Base-by-base conservation (phyloP, 116 monocot species). In the Zostera marina region DNA sequence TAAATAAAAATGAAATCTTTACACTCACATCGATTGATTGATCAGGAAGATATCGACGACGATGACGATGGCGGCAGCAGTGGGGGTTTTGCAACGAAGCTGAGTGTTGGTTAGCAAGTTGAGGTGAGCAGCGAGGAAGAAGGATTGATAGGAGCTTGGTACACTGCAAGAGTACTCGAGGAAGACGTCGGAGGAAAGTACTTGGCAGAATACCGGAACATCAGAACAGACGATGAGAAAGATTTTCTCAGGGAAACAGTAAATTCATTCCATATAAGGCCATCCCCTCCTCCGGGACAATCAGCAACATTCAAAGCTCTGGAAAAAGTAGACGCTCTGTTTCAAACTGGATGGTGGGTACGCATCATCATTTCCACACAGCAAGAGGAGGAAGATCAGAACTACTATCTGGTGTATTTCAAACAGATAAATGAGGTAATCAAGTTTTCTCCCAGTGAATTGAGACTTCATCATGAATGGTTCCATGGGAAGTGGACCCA, bases 41-140 rank as follows among this genome's bases (percentile, higher is more conserved):
- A 32, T 2, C 32, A 32, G 32, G 32, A 32, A 32, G 32, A 32
- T 3, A 32, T 2, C 32, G 32, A 32, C 32, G 32, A 32, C 32
- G 32, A n/a, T n/a, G n/a, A n/a, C n/a, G n/a, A n/a, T n/a, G n/a
- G n/a, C n/a, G n/a, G n/a, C n/a, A n/a, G n/a, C n/a, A n/a, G n/a
- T n/a, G n/a, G n/a, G 32, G 32, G 32, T 32, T 6, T 32, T 12
- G 60, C 26, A 24, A 39, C 54, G 15, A 61, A 63, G 17, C 61
- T 85, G 53, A 25, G n/a, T 20, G 23, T 42, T 40, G 91, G 85
- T 12, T 52, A 10, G 10, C 13, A 59, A 45, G 91, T 85, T 26
- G 91, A 91, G 64, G 85, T 85, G n/a, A 79, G 74, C 62, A 81
- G 74, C 44, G 81, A 85, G 43, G 85, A 81, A 17, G 91, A 85